Evolutionary conservation across 371 early-diverging fungal genomes (phyloP).

Genomic region (Actinomucor elegans): DNA sequence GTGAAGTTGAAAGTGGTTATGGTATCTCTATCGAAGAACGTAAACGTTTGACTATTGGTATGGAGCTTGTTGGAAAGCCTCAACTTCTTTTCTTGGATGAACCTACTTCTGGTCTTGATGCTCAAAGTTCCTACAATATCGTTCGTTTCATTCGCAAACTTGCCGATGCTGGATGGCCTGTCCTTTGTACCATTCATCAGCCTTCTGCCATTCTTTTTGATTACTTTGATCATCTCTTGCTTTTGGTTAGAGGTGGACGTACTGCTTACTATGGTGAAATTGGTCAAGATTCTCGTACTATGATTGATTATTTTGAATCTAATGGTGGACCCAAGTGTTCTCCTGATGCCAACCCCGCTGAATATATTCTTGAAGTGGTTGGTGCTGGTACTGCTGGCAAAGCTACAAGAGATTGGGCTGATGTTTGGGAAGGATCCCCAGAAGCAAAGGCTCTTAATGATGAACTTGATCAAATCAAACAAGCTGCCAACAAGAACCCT

Average conservation of each 20-base stretch:
- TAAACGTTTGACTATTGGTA: constrained; percentile 62
- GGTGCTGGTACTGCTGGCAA: constrained; percentile 46
- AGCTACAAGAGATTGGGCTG: constrained; percentile 48
- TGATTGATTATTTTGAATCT: constrained; percentile 56
- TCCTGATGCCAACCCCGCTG: constrained; percentile 45
- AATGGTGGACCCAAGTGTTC: constrained; percentile 51
- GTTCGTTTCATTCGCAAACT: constrained; percentile 60
- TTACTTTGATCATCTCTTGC: constrained; percentile 60
- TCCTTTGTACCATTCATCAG: constrained; percentile 65
- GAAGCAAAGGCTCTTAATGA: constrained; percentile 21
- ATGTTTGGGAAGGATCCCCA: constrained; percentile 41
- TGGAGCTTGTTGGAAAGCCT: constrained; percentile 72
- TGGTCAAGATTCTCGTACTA: constrained; percentile 45
- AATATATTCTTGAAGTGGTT: constrained; percentile 42
- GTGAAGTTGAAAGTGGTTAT: constrained; percentile 31
- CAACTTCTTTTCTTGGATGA: constrained; percentile 78
- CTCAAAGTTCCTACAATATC: constrained; percentile 65
- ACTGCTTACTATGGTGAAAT: constrained; percentile 61
- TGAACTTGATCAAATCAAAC: constrained; percentile 19
- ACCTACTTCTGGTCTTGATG: constrained; percentile 73
- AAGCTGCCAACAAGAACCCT: background rate
- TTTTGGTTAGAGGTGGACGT: constrained; percentile 69
- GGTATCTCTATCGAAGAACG: constrained; percentile 62
- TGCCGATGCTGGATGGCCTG: constrained; percentile 60
- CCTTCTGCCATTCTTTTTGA: constrained; percentile 60